A percentile compares a stretch with the other conserved stretches of the same genome.
phyloP scores from a whole-genome alignment of 257 asterid species.

The Fraxinus americana region DNA sequence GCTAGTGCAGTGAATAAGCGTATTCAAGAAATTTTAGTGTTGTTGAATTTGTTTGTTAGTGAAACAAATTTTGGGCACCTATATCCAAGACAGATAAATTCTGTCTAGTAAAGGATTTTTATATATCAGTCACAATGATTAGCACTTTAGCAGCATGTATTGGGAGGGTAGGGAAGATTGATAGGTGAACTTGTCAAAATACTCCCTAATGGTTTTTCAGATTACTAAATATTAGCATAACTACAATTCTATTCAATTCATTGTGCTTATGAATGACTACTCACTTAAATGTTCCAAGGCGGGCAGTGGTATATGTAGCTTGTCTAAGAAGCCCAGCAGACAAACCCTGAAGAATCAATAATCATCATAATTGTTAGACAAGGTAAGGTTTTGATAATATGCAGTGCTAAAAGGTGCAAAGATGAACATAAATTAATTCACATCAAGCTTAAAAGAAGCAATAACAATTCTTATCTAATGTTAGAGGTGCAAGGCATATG shows the following conservation, averaged over 20 bases:
- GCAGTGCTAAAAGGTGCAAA: background rate
- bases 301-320: slow-evolving; percentile 96
- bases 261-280: background rate
- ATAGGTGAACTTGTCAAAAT: too few species aligned
- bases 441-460: background rate
- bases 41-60: too few species aligned
- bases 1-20: too few species aligned
- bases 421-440: background rate
- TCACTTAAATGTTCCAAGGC: slow-evolving; percentile 89
- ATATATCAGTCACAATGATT: too few species aligned
- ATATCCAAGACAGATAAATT: too few species aligned
- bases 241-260: too few species aligned
- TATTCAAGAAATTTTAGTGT: too few species aligned
- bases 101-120: too few species aligned
- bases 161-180: too few species aligned
- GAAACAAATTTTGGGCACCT: too few species aligned
- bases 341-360: slow-evolving; percentile 61
- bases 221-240: background rate
- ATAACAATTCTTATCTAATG: background rate
- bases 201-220: background rate
- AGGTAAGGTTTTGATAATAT: background rate
- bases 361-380: slow-evolving; percentile 12
- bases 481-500: background rate
- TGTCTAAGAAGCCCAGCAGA: slow-evolving; percentile 97
- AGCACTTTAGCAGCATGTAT: too few species aligned